A percentile compares a stretch with the other conserved stretches of the same genome.
These are phyloP conservation scores for Sesbania bispinosa DNA, from an alignment of 306 rosid genomes.

Conservation along the genomic window DNA sequence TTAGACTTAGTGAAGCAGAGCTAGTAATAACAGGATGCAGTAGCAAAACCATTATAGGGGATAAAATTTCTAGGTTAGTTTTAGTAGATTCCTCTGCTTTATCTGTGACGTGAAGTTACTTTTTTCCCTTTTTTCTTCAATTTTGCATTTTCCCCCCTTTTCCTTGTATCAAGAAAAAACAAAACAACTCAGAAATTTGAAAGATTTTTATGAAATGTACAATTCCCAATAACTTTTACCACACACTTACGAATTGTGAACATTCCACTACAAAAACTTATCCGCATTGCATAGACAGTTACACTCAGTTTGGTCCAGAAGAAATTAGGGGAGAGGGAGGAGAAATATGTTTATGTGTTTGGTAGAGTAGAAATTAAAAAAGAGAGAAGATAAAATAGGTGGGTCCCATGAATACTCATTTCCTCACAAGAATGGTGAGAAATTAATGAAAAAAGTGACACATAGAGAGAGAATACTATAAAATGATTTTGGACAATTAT, in stretches of 20 bases:
- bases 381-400: too few species aligned
- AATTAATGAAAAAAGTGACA: too few species aligned
- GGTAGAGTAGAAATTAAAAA: too few species aligned
- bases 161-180: background rate
- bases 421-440: too few species aligned
- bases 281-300: background rate
- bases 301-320: too few species aligned
- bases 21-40: background rate
- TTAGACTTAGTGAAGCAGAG: too few species aligned
- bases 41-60: background rate
- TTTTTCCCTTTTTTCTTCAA: background rate
- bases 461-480: too few species aligned
- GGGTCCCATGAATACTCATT: too few species aligned
- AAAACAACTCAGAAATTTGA: background rate
- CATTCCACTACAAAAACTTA: background rate
- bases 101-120: background rate
- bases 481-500: too few species aligned
- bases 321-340: too few species aligned
- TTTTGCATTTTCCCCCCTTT: background rate
- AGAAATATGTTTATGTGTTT: too few species aligned
- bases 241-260: background rate
- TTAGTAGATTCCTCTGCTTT: background rate
- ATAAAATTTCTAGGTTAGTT: background rate
- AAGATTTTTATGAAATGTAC: background rate
- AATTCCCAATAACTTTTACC: background rate